Conservation (phyloP, 2,329 filamentous ascomycete genomes). For the Tolypocladium capitatum region DNA sequence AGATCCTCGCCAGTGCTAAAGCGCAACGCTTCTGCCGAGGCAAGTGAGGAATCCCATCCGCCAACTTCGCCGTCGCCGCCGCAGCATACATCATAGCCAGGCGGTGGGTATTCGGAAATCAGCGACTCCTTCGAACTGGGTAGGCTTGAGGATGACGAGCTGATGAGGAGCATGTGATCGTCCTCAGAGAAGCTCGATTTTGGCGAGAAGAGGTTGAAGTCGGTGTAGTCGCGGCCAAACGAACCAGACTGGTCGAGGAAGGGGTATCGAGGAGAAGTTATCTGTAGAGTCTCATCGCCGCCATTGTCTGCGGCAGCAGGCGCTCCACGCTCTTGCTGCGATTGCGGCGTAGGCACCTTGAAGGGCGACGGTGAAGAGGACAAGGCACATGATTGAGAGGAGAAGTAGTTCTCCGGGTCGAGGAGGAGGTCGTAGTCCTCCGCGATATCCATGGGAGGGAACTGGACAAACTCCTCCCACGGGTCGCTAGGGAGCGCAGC, state of each 20-base stretch:
- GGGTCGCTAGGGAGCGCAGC: constrained; percentile 12
- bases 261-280: constrained; percentile 15
- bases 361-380: constrained; percentile 13
- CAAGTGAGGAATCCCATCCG: constrained; percentile 1
- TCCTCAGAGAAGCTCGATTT: constrained; percentile 34
- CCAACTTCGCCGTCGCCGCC: neutral
- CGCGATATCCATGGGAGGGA: constrained; percentile 21
- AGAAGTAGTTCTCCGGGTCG: constrained; percentile 28
- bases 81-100: neutral
- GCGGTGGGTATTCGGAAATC: constrained; percentile 1
- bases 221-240: constrained; percentile 27
- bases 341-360: constrained; percentile 13
- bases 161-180: constrained; percentile 25
- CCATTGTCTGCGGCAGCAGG: constrained; percentile 4
- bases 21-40: neutral
- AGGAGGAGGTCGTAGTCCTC: constrained; percentile 32
- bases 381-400: constrained; percentile 19
- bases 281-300: constrained; percentile 2
- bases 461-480: constrained; percentile 35
- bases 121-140: constrained; percentile 4
- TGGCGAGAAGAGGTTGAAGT: constrained; percentile 44
- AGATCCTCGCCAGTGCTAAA: neutral
- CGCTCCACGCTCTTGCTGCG: constrained; percentile 8
- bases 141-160: constrained; percentile 5
- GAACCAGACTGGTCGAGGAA: constrained; percentile 19